Evolutionary conservation across 1,284 basidiomycete genomes (phyloP), one percentile per base, ranked within the genome.

Genomic region (Cystobasidium pallidum): DNA sequence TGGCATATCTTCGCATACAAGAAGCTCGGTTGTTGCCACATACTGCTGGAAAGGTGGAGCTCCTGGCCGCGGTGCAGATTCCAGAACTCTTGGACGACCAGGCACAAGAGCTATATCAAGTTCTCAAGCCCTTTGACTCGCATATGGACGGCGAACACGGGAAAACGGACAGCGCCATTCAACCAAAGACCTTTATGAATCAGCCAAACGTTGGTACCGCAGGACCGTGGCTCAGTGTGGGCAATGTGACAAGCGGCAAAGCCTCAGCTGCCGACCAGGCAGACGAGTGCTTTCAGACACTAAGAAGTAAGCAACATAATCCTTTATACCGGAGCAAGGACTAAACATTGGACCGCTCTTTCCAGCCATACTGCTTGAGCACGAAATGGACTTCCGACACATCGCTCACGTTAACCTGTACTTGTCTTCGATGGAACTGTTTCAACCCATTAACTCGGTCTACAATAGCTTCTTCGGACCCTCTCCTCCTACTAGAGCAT

Each of bases 401-500:
- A 84, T 90, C 51, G 82, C 87, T 4, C 90, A 91, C 79, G 88
- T 97, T 80, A 94, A 91, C 72, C 84, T 98, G 32, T 88, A 90
- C 75, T 85, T 99, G 51, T 88, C 91, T 3, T 87, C 88, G 1
- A 94, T 97, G 85, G 84, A 88, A 24, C 81, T 84, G 52, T 94
- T 99, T 80, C 82, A 87, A 3, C 80, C 83, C 34, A 86, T 94
- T 70, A 94, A 99, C 83, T 82, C 84, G 0, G 84, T 90, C 8
- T 99, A 98, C 79, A 82, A 85, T 0, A 84, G 85, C 2, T 91
- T 88, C 79, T 99, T 99, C 79, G 93, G 93, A 0, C 86, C 87
- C 10, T 94, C 91, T 41, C 96, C 96, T 0, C 95, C 96, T 0
- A 88, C 92, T 1, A 88, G 96, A 7, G 94, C 94, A 15, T 96